Base-by-base conservation (phyloP, 2,329 filamentous ascomycete species). In the Tolypocladium guangdongense region DNA sequence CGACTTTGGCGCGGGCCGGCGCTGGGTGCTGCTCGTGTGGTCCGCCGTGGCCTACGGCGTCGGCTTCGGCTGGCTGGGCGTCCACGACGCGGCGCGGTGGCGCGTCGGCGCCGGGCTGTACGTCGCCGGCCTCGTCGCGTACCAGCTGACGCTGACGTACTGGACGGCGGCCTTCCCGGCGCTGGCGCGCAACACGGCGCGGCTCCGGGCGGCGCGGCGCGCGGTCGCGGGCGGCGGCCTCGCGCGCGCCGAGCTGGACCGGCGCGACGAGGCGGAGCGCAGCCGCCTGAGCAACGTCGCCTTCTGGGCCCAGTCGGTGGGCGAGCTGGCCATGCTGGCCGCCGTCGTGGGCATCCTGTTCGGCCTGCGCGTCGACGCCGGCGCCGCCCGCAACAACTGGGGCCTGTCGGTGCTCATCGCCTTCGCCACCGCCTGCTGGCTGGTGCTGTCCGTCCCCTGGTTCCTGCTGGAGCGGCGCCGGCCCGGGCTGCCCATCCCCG, bases 51-150 rank as follows among this genome's bases (percentile, higher is more conserved):
- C 83, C 1, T 87, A 76, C 64, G 82, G 68, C 36, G 76, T 84
- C 56, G 84, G 82, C 2, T 87, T 87, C 57, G 83, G 75, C 50
- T 87, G 83, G 81, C 66, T 87, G 2, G 83, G 82, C 22, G 82
- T 87, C 0, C 81, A 86, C 55, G 77, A 74, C 0, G 66, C 76
- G 18, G 70, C 74, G 3, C 72, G 83, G 62, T 88, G 84, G 84
- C 72, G 77, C 49, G 68, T 75, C 10, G 84, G 72, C 0, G 74
- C 80, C 0, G 83, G 77, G 0, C 64, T 88, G 18, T 87, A 87
- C 63, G 83, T 87, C 53, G 76, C 86, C 18, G 83, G 83, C 2
- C 64, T 86, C 43, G 82, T 87, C 57, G 77, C 78, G 1, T 87
- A 86, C 59, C 83, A 86, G 65, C 78, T 84, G 2, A 83, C 81